Base-by-base conservation (phyloP, 1,139 yeast genomes). In the Taiozyma sp. region DNA sequence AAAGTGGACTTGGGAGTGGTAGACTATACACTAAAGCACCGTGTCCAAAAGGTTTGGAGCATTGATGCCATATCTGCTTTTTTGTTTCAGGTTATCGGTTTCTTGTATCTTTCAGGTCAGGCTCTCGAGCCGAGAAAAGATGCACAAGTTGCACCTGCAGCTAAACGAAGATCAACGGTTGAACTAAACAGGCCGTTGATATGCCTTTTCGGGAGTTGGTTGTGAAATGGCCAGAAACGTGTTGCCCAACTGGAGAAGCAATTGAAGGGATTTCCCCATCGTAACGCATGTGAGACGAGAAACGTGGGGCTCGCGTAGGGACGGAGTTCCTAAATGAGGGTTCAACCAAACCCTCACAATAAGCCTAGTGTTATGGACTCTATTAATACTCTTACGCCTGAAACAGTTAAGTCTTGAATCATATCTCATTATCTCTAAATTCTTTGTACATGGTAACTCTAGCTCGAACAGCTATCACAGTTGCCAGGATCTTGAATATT, bases 381-480 rank as follows among this genome's bases (percentile, higher is more conserved):
- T 28, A 30, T 5, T 13, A 4, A n/a, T 13, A 30, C 6, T 13
- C n/a, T 13, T 30, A 13, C 14, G 11, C 7, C 34, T 30, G 6
- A 30, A 30, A 13, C n/a, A 30, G n/a, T 14, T 11, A 30, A n/a
- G 10, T 32, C 35, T 13, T 32, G 8, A 5, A 37, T 19, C 41
- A 37, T 37, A 37, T 19, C 13, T 19, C 24, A 19, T 37, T 37
- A 19, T 19, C 22, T 10, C 35, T 19, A 37, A 19, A 7, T 21
- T 37, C 41, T 37, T 19, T 19, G 24, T 37, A 21, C 41, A 37
- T 5, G 24, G 19, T 40, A 13, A 13, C 7, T 21, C 13, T 40
- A 56, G 1, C 58, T 58, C 10, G 59, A 55, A 44, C 59, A 56
- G 40, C 57, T 49, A 16, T 53, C 49, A 55, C 67, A 45, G 53